Percentiles rank a stretch among this genome's conserved stretches.
These are phyloP conservation scores for Aphanomyces cochlioides DNA, from an alignment of 352 stramenopile species.

Conservation along the genomic window DNA sequence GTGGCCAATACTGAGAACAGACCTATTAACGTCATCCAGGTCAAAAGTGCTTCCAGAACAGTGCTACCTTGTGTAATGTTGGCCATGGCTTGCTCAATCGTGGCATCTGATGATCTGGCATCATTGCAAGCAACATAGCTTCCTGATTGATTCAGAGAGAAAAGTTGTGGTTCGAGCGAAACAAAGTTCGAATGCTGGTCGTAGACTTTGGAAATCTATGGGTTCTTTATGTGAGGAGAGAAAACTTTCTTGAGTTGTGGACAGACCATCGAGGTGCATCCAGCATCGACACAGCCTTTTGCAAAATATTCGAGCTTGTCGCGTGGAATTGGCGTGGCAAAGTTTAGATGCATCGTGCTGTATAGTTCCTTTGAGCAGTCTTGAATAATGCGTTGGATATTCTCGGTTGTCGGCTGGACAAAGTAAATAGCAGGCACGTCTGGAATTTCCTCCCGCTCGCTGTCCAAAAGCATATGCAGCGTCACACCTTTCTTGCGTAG, in stretches of 20 bases:
- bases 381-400: constrained; percentile 91
- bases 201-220: constrained; percentile 90
- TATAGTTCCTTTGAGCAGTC: constrained; percentile 94
- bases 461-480: constrained; percentile 94
- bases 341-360: constrained; percentile 92
- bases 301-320: constrained; percentile 86
- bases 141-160: constrained; percentile 89
- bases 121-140: constrained; percentile 95
- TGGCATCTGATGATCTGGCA: constrained; percentile 60
- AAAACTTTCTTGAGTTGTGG: background rate
- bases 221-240: background rate
- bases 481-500: constrained; percentile 96
- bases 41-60: background rate
- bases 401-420: constrained; percentile 91
- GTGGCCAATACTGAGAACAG: constrained; percentile 95
- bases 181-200: constrained; percentile 98
- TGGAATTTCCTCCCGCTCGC: constrained; percentile 93
- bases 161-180: constrained; percentile 92
- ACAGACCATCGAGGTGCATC: constrained; percentile 71
- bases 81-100: constrained; percentile 77
- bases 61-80: constrained; percentile 51
- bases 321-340: constrained; percentile 85
- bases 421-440: constrained; percentile 98
- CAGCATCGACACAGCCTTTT: constrained; percentile 62
- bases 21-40: constrained; percentile 34